These are phyloP conservation scores for Bonia amplexicaulis DNA, from an alignment of 176 grass and related monocot species.

Conservation along the genomic window DNA sequence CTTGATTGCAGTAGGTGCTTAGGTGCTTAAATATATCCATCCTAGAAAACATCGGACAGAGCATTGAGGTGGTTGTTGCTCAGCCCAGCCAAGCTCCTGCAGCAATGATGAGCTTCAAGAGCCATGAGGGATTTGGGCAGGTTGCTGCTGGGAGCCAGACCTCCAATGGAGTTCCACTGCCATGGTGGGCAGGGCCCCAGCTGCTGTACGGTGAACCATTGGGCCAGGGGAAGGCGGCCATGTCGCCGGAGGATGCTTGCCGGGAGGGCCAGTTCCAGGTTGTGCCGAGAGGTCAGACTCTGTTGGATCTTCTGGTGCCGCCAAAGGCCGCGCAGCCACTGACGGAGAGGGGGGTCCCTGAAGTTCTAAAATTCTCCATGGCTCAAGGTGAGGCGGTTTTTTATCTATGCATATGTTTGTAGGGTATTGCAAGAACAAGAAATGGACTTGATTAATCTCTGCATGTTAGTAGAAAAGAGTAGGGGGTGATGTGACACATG, in stretches of 20 bases:
- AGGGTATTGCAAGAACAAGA: not conserved
- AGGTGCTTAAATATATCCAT: conserved; percentile 10
- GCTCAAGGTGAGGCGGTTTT: conserved; percentile 54
- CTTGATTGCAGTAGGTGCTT: conserved; percentile 37
- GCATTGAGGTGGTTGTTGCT: conserved; percentile 1
- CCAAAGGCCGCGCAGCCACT: not conserved
- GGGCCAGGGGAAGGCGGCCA: conserved; percentile 34
- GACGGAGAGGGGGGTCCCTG: conserved; percentile 40
- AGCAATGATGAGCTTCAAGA: conserved; percentile 42
- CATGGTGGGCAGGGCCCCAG: conserved; percentile 61
- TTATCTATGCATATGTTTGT: not conserved
- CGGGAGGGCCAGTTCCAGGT: conserved; percentile 42
- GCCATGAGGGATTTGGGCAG: conserved; percentile 30
- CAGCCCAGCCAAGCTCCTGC: not conserved
- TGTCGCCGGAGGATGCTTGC: conserved; percentile 23
- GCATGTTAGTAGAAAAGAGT: not conserved
- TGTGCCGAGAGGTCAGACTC: conserved; percentile 25
- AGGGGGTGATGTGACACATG: not conserved
- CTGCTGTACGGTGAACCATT: conserved; percentile 43
- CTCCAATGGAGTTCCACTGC: conserved; percentile 14
- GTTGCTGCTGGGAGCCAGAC: not conserved
- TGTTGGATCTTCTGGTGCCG: conserved; percentile 12
- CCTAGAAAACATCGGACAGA: not conserved
- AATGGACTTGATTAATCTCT: not conserved
- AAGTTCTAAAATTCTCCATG: conserved; percentile 46